Conservation (phyloP, 1,284 basidiomycete species). For the Sporisorium exsertum region DNA sequence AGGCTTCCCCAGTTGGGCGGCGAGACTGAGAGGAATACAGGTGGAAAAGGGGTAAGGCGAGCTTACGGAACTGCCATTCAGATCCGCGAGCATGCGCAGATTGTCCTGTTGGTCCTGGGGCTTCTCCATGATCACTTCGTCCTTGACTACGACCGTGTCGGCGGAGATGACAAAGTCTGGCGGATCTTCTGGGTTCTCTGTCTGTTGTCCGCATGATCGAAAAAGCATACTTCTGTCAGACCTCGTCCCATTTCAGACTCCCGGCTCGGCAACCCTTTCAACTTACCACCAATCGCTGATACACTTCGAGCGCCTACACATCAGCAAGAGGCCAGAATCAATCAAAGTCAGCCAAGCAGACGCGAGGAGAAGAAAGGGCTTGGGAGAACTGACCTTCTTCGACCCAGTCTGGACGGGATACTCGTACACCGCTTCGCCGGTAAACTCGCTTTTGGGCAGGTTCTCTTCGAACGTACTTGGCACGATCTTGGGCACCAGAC, state of each 20-base stretch:
- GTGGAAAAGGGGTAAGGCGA: no score
- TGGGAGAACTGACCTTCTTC: constrained; percentile 75
- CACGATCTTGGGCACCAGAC: constrained; percentile 85
- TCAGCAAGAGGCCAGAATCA: background rate
- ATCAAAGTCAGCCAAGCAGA: no score
- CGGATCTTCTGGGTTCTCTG: constrained; percentile 80
- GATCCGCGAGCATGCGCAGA: constrained; percentile 84
- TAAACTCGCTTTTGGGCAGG: constrained; percentile 76
- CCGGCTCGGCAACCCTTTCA: background rate
- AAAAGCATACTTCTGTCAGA: background rate
- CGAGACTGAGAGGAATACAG: no score
- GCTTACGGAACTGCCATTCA: constrained; percentile 73
- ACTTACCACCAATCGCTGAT: constrained; percentile 57
- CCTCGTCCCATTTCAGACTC: no score
- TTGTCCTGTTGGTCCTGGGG: constrained; percentile 84
- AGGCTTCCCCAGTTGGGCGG: background rate
- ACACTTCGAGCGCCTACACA: constrained; percentile 68
- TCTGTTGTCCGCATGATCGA: constrained; percentile 10
- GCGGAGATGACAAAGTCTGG: constrained; percentile 90
- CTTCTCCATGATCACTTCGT: constrained; percentile 81
- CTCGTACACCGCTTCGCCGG: constrained; percentile 80
- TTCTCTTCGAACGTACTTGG: constrained; percentile 90
- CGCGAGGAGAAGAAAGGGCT: background rate
- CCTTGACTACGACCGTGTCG: constrained; percentile 65
- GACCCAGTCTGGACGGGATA: constrained; percentile 93